Conservation (phyloP, 2,329 filamentous ascomycete species). For the Tolypocladium nubicola region DNA sequence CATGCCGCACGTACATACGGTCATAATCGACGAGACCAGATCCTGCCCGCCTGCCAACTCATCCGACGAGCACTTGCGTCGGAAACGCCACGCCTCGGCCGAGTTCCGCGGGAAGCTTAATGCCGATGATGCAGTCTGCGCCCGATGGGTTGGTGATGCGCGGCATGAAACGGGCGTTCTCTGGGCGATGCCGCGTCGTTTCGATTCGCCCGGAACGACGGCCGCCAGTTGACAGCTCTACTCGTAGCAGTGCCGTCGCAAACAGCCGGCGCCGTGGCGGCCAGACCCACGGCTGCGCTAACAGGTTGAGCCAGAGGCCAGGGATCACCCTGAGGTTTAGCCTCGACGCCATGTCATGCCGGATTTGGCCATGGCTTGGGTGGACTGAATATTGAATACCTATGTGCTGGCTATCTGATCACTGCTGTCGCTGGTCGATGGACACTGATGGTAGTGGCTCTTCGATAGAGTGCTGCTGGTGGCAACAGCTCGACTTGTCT, state of each 20-base stretch:
- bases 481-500: too few species aligned
- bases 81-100: background rate
- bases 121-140: background rate
- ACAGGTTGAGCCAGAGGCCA: background rate
- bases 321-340: background rate
- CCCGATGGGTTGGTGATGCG: background rate
- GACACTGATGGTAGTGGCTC: too few species aligned
- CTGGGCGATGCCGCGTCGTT: background rate
- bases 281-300: background rate
- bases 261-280: background rate
- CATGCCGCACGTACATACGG: background rate
- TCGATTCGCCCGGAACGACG: background rate
- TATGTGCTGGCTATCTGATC: too few species aligned
- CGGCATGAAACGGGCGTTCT: background rate
- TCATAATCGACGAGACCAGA: background rate
- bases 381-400: background rate
- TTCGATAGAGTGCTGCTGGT: too few species aligned
- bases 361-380: background rate
- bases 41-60: background rate
- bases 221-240: background rate
- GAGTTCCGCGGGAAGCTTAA: background rate
- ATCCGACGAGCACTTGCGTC: constrained; percentile 1
- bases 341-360: background rate
- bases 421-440: too few species aligned
- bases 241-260: background rate